Percentiles rank a stretch among this genome's conserved stretches.
phyloP scores from a whole-genome alignment of 2,329 filamentous ascomycete species.

The Colletotrichum tofieldiae region DNA sequence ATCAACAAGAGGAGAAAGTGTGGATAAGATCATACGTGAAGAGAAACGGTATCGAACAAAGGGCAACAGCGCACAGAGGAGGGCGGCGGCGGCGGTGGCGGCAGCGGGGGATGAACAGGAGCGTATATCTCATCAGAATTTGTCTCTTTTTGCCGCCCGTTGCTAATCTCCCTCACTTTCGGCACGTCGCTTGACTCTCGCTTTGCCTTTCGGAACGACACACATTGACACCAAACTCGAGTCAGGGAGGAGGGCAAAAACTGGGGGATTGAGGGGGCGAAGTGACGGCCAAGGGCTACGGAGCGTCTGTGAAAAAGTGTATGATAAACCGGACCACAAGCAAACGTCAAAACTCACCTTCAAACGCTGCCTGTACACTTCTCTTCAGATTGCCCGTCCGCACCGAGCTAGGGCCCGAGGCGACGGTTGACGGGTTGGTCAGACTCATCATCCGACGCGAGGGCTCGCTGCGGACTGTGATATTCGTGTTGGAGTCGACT shows the following conservation, averaged over 20 bases:
- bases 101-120: not conserved
- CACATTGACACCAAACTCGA: conserved; percentile 33
- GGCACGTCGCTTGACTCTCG: conserved; percentile 33
- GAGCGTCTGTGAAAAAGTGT: conserved; percentile 5
- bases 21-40: conserved; percentile 35
- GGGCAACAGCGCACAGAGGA: not conserved
- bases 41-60: conserved; percentile 16
- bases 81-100: conserved; percentile 9
- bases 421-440: conserved; percentile 68
- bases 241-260: conserved; percentile 36
- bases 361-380: conserved; percentile 73
- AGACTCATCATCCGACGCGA: conserved; percentile 61
- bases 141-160: not conserved
- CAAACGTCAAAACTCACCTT: conserved; percentile 63
- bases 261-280: conserved; percentile 2
- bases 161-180: conserved; percentile 4
- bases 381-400: conserved; percentile 66
- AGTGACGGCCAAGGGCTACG: not conserved
- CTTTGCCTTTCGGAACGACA: conserved; percentile 17
- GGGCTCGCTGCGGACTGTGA: conserved; percentile 27
- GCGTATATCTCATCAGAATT: not conserved
- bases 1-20: conserved; percentile 40
- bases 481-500: conserved; percentile 17
- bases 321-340: conserved; percentile 21
- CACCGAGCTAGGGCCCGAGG: conserved; percentile 64